phyloP scores from a whole-genome alignment of 768 basidiomycete species.

The Leccinum barrowsii region DNA sequence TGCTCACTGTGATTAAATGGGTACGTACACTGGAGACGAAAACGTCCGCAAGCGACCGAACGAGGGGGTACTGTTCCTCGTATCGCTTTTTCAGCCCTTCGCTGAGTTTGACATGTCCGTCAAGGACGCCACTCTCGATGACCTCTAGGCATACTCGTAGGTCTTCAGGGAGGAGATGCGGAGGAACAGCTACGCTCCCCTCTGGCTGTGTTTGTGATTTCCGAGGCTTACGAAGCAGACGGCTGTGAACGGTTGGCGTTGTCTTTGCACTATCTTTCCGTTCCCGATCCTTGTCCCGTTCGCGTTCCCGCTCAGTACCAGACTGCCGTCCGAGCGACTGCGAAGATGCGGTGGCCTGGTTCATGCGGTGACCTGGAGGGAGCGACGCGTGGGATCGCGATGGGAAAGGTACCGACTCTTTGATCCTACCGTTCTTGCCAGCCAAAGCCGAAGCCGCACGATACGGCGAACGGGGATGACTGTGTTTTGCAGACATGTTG shows the following conservation, averaged over 20 bases:
- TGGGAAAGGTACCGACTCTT: conserved; percentile 66
- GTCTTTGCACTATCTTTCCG: conserved; percentile 42
- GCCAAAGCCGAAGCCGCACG: conserved; percentile 44
- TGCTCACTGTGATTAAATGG: conserved; percentile 9
- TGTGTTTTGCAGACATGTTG: conserved; percentile 46
- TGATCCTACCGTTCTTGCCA: conserved; percentile 38
- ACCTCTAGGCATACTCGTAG: conserved; percentile 82
- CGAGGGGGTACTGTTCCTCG: conserved; percentile 93
- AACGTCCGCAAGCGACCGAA: conserved; percentile 91
- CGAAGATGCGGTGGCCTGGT: conserved; percentile 57
- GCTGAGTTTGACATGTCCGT: conserved; percentile 84
- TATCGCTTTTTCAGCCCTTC: conserved; percentile 87
- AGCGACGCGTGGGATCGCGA: conserved; percentile 78
- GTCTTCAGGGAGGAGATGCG: conserved; percentile 84
- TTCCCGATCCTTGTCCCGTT: conserved; percentile 43
- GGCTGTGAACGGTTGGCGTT: conserved; percentile 30
- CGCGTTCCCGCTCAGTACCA: conserved; percentile 42
- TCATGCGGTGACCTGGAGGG: conserved; percentile 54
- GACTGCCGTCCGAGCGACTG: conserved; percentile 76
- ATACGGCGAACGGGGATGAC: conserved; percentile 78
- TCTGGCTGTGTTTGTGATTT: conserved; percentile 57
- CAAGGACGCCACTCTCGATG: conserved; percentile 79
- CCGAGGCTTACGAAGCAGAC: conserved; percentile 66
- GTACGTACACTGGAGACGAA: conserved; percentile 84
- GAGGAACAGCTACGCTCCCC: conserved; percentile 52